Conservation (phyloP, 345 rosid genomes). For the Trapa incisa region DNA sequence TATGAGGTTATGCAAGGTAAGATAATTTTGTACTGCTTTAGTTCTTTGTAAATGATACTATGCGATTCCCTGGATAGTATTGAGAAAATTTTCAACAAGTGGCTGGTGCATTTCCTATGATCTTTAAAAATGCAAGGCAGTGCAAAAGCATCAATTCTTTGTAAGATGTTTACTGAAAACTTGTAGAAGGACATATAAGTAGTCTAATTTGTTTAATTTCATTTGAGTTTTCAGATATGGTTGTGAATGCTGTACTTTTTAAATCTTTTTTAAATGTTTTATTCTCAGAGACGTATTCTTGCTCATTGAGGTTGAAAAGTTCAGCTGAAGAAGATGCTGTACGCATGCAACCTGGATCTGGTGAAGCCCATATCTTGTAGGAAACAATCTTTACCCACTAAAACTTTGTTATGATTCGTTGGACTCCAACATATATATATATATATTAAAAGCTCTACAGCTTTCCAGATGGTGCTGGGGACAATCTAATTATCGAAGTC, state of each 20-base stretch:
- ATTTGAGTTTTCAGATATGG: background rate
- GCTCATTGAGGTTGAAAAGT: slow-evolving; percentile 74
- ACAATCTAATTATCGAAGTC: slow-evolving; percentile 84
- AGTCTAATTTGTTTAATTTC: background rate
- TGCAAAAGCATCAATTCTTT: background rate
- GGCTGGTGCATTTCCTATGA: background rate
- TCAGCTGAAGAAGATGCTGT: slow-evolving; percentile 64
- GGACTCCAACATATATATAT: background rate
- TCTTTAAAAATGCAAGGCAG: background rate
- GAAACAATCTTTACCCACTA: slow-evolving; percentile 18
- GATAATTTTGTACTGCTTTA: background rate
- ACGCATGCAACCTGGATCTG: slow-evolving; percentile 87
- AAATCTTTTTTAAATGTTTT: background rate
- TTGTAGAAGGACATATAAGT: background rate
- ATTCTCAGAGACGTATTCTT: slow-evolving; percentile 63
- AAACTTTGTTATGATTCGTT: slow-evolving; percentile 8
- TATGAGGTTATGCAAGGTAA: slow-evolving; percentile 84
- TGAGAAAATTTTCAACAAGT: background rate
- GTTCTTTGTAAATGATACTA: background rate
- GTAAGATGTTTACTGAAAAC: background rate
- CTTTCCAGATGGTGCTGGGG: slow-evolving; percentile 90
- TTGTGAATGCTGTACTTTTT: background rate
- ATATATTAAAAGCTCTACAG: slow-evolving; percentile 36
- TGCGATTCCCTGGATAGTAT: background rate
- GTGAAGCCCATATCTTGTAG: slow-evolving; percentile 91